Conservation (phyloP, 2,329 filamentous ascomycete species). For the Leptographium procerum region DNA sequence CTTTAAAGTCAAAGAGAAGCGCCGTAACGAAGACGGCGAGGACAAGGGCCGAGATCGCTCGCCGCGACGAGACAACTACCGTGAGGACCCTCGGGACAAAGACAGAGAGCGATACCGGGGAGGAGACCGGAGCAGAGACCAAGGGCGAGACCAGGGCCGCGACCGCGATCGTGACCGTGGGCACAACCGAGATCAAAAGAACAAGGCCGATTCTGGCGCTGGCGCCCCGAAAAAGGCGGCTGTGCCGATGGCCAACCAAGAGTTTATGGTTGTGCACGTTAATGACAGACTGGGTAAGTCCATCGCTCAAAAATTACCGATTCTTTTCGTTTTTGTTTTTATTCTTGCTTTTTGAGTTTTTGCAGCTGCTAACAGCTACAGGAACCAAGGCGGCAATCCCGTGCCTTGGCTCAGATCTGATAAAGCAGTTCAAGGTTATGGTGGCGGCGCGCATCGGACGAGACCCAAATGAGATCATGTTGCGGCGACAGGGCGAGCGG, state of each 20-base stretch:
- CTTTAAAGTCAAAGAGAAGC: constrained; percentile 49
- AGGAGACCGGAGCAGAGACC: constrained; percentile 16
- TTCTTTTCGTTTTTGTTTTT: too few relatives aligned
- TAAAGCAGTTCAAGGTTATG: constrained; percentile 82
- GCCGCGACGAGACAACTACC: constrained; percentile 17
- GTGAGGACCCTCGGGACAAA: not conserved
- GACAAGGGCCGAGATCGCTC: constrained; percentile 29
- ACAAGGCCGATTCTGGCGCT: constrained; percentile 6
- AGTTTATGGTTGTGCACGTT: constrained; percentile 76
- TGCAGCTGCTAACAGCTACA: not conserved
- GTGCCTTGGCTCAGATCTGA: constrained; percentile 72
- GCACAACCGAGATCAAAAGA: not conserved
- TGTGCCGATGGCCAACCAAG: constrained; percentile 1
- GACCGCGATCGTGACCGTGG: constrained; percentile 17
- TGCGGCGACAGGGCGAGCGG: constrained; percentile 83
- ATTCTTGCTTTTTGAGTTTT: not conserved
- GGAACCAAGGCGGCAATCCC: constrained; percentile 89
- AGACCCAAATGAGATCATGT: constrained; percentile 79
- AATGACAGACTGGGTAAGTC: constrained; percentile 67
- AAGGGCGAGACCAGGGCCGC: constrained; percentile 14
- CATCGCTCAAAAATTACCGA: not conserved
- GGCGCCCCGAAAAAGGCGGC: constrained; percentile 29
- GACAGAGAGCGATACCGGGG: constrained; percentile 20
- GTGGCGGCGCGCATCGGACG: constrained; percentile 82
- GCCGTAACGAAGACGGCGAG: constrained; percentile 30